Evolutionary conservation across 768 basidiomycete species (phyloP), one percentile per base, ranked within the genome.

Genomic region (Boletus subcaerulescens): DNA sequence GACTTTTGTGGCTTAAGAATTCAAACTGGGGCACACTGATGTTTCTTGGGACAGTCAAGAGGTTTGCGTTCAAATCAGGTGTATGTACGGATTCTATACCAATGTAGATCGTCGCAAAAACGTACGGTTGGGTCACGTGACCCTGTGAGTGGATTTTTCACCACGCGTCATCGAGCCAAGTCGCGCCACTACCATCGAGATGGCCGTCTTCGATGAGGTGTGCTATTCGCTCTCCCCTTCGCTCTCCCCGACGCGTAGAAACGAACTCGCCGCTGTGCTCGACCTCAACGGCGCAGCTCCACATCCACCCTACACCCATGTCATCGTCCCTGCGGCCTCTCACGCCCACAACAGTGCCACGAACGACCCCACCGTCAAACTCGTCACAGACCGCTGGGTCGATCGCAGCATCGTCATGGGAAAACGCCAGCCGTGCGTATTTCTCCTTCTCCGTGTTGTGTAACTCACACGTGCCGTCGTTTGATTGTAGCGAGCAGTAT

Each of bases 401-500:
- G 85, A 89, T 47, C 77, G 86, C 31, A 84, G 82, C 5, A 62
- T 84, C 20, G 66, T 85, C 10, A 70, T 87, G 4, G 83, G 80
- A 2, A 79, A 80, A 58, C 53, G 76, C 5, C 86, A 89, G 61
- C 73, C 77, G 81, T 86, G 54, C 43, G 84, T 74, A n/a, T 24
- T 26, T 72, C 33, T 9, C 38, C 15, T 22, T 18, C 39, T 14
- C 22, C 18, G 24, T 52, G n/a, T 4, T 43, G 39, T 9, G 46
- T 50, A 14, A 53, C 60, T 35, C 39, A 24, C 55, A 35, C 55
- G 22, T 20, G 22, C 9, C 31, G 3, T 50, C 22, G 22, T 22
- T 33, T 13, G 32, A 33, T 33, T 33, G 35, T 39, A 85, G 83
- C 22, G 66, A 83, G 7, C 69, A 79, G 24, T 82, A 76, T 65